Evolutionary conservation across 2,329 filamentous ascomycete genomes (phyloP), one percentile per base, ranked within the genome.

Genomic region (Pyrenophora teres): DNA sequence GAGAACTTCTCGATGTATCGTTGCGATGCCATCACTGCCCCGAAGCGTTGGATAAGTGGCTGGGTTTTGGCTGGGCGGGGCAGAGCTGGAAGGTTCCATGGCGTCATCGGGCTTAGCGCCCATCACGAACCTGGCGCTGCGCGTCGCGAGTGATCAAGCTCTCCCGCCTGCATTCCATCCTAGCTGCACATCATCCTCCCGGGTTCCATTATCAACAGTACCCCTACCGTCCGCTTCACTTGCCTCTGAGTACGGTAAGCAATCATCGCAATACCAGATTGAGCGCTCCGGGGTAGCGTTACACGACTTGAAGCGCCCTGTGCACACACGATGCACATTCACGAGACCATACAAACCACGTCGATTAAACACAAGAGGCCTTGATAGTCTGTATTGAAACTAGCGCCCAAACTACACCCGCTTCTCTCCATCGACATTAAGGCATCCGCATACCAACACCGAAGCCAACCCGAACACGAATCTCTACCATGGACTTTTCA

Each of bases 401-500:
- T 38, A 39, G 41, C 25, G 35, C 23, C 27, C 33, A 38, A 38
- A 42, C 30, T 36, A 33, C 46, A 53, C 53, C 40, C 39, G 32
- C 46, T 35, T 40, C 39, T 23, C 45, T 35, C 45, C 15, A 18
- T 38, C 21, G 30, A 40, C 38, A 15, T 30, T 27, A 59, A 66
- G 61, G 64, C 67, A 70, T 53, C 25, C 32, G 32, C 23, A 43
- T 36, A 38, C 39, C 37, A 47, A 27, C 39, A n/a, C 44, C 39
- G 37, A 36, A 38, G n/a, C 18, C 16, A 41, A 36, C 21, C 25
- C 35, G 37, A 46, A 51, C 33, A 12, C 27, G 13, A 27, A 40
- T 46, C 31, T 39, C 16, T 43, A 54, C n/a, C 10, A 72, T 72
- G 68, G 64, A 70, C 38, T 70, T 72, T 50, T 70, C 68, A 10